phyloP scores from a whole-genome alignment of 371 early-diverging fungal genomes.

The Actinomortierella wolfii region DNA sequence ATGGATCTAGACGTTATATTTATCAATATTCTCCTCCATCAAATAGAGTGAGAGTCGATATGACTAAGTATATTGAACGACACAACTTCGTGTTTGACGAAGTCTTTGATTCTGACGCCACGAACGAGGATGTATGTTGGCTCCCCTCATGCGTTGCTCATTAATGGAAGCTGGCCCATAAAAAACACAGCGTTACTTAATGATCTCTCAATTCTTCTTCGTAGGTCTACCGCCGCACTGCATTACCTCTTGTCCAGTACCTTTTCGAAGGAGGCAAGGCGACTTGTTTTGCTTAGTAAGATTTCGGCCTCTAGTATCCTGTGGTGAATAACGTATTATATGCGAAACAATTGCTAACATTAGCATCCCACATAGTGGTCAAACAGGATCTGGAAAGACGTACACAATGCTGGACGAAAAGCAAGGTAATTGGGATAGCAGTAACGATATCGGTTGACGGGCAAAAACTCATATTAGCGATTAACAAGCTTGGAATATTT shows the following conservation, averaged over 20 bases:
- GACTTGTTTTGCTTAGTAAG: conserved; percentile 97
- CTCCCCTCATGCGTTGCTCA: neutral
- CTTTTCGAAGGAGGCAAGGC: conserved; percentile 96
- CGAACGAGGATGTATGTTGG: conserved; percentile 75
- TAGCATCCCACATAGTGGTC: conserved; percentile 68
- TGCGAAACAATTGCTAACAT: neutral
- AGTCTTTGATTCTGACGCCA: conserved; percentile 84
- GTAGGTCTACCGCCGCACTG: conserved; percentile 88
- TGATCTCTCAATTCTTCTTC: neutral
- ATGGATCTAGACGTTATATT: neutral
- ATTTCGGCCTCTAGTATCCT: conserved; percentile 1
- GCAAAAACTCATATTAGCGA: no score
- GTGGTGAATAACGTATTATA: neutral
- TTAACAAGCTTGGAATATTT: no score
- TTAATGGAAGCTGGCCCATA: no score
- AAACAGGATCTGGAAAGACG: conserved; percentile 98
- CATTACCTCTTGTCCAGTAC: conserved; percentile 92
- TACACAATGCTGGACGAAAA: conserved; percentile 95
- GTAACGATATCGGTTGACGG: no score
- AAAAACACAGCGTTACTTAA: no score
- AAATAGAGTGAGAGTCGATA: conserved; percentile 85
- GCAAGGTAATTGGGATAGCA: conserved; percentile 53
- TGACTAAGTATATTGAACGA: conserved; percentile 93
- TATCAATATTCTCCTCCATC: neutral
- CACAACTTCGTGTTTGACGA: conserved; percentile 97